phyloP scores from a whole-genome alignment of 2,329 filamentous ascomycete species.

The Fusarium agapanthi region DNA sequence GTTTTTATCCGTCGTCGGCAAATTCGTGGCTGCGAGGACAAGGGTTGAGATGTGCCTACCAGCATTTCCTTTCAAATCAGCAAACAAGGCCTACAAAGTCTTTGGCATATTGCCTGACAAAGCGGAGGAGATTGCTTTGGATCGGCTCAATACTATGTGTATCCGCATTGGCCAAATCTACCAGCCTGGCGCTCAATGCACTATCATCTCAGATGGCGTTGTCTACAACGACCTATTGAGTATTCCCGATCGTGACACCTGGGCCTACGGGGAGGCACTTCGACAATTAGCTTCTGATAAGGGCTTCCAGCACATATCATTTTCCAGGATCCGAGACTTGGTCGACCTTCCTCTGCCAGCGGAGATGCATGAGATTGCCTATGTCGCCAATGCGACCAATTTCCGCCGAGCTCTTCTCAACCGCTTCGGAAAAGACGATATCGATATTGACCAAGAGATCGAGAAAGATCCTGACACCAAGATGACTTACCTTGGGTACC shows the following conservation, averaged over 20 bases:
- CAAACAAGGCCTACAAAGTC: conserved; percentile 48
- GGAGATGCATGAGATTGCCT: conserved; percentile 53
- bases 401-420: conserved; percentile 44
- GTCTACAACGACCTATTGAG: conserved; percentile 62
- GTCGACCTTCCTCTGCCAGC: conserved; percentile 51
- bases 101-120: conserved; percentile 44
- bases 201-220: conserved; percentile 62
- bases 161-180: conserved; percentile 40
- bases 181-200: conserved; percentile 42
- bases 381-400: conserved; percentile 45
- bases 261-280: conserved; percentile 58
- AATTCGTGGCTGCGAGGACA: neutral
- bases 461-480: conserved; percentile 40
- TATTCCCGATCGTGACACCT: conserved; percentile 57
- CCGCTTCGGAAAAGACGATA: conserved; percentile 32
- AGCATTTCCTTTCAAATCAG: conserved; percentile 47
- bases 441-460: conserved; percentile 44
- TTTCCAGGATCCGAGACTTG: conserved; percentile 57
- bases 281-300: conserved; percentile 50
- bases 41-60: conserved; percentile 38
- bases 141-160: conserved; percentile 42
- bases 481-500: conserved; percentile 45
- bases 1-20: neutral
- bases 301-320: conserved; percentile 53
- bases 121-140: conserved; percentile 44